Evolutionary conservation across 1,284 basidiomycete species (phyloP), one percentile per base, ranked within the genome.

Genomic region (Ceratobasidium sp.): DNA sequence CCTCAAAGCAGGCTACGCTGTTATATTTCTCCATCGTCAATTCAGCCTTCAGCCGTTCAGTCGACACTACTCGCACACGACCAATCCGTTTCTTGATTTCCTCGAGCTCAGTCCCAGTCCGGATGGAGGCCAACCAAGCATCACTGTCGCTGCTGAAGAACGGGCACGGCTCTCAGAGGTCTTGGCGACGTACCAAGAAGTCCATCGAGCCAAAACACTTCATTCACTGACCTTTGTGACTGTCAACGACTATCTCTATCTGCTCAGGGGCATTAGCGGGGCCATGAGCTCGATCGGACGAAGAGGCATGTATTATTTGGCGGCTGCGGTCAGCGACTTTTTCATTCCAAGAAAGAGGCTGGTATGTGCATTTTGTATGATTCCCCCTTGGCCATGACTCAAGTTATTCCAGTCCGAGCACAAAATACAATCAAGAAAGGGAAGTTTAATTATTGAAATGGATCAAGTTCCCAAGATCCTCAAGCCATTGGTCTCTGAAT

Each of bases 391-490:
- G 28, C 41, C 30, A 36, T 52, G 18, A 55, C 28, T 55, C 2
- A 55, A 18, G 8, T 32, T 73, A 32, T 4, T 12, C 43, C 78
- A 97, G 94, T 92, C 94, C 1, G 94, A 96, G 82, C 97, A 99
- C 84, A 99, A 99, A 83, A 98, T 99, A 55, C 97, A 99, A 80
- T 97, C 94, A 0, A 92, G 92, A 23, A 96, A 97, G 79, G 95
- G 95, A 1, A 96, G 92, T 75, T 82, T 99, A 41, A 87, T 90
- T 50, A 92, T 99, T 75, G 95, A 98, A 80, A 98, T 99, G 96
- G 97, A 99, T 80, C 96, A 98, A 80, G 96, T 98, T 0, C 97
- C 97, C 8, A 99, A 99, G 81, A 92, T 98, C 45, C 82, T 99
- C 55, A 93, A 93, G 80, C 91, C 94, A 0, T 85, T 99, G 82